Conservation (phyloP, 2,329 filamentous ascomycete genomes). For the Sclerotinia spermophila region DNA sequence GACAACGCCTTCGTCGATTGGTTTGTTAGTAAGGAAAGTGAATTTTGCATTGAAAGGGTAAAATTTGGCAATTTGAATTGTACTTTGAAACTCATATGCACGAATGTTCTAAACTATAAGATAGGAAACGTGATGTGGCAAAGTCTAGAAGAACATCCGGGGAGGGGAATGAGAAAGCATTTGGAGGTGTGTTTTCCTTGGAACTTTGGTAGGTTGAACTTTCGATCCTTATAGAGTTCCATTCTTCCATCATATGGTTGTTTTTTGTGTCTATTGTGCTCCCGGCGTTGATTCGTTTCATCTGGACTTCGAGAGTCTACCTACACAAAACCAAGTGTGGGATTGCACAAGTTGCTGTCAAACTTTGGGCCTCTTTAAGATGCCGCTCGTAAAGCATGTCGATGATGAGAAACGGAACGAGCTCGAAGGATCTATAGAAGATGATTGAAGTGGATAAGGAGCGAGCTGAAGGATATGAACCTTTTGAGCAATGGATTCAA, state of each 20-base stretch:
- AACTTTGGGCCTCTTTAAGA: constrained; percentile 34
- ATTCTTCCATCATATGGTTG: constrained; percentile 12
- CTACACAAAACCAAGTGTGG: too few relatives aligned
- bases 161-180: constrained; percentile 24
- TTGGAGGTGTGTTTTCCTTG: constrained; percentile 26
- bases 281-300: constrained; percentile 31
- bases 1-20: constrained; percentile 21
- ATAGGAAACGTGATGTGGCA: constrained; percentile 26
- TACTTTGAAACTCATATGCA: constrained; percentile 21
- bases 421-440: constrained; percentile 21
- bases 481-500: constrained; percentile 34
- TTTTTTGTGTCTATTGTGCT: constrained; percentile 31
- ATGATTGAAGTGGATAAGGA: constrained; percentile 21
- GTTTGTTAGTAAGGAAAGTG: constrained; percentile 13
- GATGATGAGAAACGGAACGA: constrained; percentile 29
- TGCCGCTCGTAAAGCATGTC: constrained; percentile 31
- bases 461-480: constrained; percentile 24
- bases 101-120: constrained; percentile 19
- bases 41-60: constrained; percentile 10
- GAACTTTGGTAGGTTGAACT: constrained; percentile 22
- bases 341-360: constrained; percentile 34
- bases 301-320: constrained; percentile 30
- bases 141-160: constrained; percentile 22
- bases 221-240: background rate
- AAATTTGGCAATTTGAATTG: constrained; percentile 21